Conservation (phyloP, 2,329 filamentous ascomycete genomes). For the Talaromyces sp. region DNA sequence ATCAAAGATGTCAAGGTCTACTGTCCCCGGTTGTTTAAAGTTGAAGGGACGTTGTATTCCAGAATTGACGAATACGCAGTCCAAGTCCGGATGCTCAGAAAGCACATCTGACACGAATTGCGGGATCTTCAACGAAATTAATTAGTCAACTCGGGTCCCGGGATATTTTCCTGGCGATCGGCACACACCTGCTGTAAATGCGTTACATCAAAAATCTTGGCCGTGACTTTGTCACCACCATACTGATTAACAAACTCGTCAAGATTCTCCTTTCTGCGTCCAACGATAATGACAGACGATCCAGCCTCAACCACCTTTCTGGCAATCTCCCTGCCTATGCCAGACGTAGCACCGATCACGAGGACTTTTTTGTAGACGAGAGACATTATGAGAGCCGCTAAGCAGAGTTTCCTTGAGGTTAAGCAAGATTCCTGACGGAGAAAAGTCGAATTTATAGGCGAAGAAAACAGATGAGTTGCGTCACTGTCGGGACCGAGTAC, state of each 20-base stretch:
- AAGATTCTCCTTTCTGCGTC: slow-evolving; percentile 49
- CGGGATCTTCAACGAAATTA: background rate
- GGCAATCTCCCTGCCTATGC: slow-evolving; percentile 47
- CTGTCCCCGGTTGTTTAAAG: slow-evolving; percentile 43
- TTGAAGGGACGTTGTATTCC: slow-evolving; percentile 48
- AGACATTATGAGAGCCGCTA: slow-evolving; percentile 33
- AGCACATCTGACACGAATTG: background rate
- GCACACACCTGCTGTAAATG: slow-evolving; percentile 30
- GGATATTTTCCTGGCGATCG: slow-evolving; percentile 32
- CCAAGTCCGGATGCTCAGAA: slow-evolving; percentile 42
- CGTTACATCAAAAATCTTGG: slow-evolving; percentile 44
- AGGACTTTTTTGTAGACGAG: slow-evolving; percentile 54
- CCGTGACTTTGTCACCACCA: slow-evolving; percentile 37
- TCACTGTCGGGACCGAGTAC: too few species aligned
- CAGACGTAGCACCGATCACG: slow-evolving; percentile 49
- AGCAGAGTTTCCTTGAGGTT: background rate
- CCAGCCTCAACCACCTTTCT: slow-evolving; percentile 44
- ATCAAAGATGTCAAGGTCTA: slow-evolving; percentile 40
- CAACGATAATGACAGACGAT: slow-evolving; percentile 51
- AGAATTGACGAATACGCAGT: slow-evolving; percentile 48
- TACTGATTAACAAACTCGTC: slow-evolving; percentile 44
- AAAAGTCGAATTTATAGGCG: background rate
- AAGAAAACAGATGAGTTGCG: background rate
- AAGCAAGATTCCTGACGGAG: background rate
- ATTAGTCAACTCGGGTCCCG: background rate